Conservation (phyloP, 768 basidiomycete species). For the Leucocoprinus sp. region DNA sequence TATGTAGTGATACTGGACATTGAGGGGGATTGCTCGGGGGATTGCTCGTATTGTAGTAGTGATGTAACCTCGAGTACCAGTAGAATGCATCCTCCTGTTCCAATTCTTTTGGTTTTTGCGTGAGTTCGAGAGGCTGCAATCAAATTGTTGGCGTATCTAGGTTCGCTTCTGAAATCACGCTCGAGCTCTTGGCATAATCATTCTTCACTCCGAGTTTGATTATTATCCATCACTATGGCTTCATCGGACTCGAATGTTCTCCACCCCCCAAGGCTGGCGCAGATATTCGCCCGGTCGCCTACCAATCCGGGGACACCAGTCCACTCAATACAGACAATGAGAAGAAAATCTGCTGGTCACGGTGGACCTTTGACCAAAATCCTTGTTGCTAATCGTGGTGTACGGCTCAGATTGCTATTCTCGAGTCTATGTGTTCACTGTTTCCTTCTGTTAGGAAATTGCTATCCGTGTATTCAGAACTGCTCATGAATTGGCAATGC, state of each 20-base stretch:
- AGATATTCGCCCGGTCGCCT: slow-evolving; percentile 66
- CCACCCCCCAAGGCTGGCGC: slow-evolving; percentile 66
- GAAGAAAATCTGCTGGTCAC: slow-evolving; percentile 86
- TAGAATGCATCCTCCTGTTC: too few species aligned
- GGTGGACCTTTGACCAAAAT: slow-evolving; percentile 86
- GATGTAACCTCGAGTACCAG: slow-evolving; percentile 3
- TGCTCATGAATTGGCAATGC: slow-evolving; percentile 98
- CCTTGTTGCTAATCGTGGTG: slow-evolving; percentile 87
- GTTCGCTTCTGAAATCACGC: slow-evolving; percentile 1
- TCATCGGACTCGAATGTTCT: slow-evolving; percentile 31
- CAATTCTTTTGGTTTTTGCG: background rate
- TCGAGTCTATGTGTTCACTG: slow-evolving; percentile 11
- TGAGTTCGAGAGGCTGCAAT: background rate
- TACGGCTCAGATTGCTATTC: slow-evolving; percentile 28
- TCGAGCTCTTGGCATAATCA: slow-evolving; percentile 5
- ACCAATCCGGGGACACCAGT: slow-evolving; percentile 80
- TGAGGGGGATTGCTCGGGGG: slow-evolving; percentile 1
- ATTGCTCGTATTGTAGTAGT: too few species aligned
- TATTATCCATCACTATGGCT: slow-evolving; percentile 30
- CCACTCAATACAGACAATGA: slow-evolving; percentile 86
- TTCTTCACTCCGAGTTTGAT: slow-evolving; percentile 7
- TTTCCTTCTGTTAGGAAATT: slow-evolving; percentile 76
- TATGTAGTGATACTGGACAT: too few species aligned
- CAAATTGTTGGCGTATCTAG: background rate
- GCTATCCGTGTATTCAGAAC: slow-evolving; percentile 98